A percentile compares a stretch with the other conserved stretches of the same genome.
phyloP scores from a whole-genome alignment of 2,329 filamentous ascomycete genomes.

The Colletotrichum sp. region DNA sequence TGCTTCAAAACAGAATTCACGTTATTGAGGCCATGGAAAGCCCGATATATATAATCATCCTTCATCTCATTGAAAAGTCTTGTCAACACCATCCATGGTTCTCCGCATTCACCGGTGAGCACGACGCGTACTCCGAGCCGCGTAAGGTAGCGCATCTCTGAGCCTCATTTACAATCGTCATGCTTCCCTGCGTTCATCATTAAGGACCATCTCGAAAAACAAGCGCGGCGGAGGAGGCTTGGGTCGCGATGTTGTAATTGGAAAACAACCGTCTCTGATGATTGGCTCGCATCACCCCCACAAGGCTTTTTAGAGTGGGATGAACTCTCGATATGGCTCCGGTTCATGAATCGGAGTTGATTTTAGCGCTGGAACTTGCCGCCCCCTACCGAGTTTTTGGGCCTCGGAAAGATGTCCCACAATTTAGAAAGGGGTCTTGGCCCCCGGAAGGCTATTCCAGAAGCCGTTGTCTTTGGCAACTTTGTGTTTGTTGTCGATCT shows the following conservation, averaged over 20 bases:
- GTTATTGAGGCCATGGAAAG: background rate
- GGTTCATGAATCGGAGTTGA: background rate
- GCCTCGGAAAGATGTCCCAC: background rate
- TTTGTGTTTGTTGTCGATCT: background rate
- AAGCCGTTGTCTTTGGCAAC: background rate
- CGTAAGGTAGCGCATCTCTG: background rate
- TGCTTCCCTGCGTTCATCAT: background rate
- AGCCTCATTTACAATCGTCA: background rate
- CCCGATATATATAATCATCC: background rate
- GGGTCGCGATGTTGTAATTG: background rate
- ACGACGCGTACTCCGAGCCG: background rate
- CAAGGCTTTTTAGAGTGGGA: background rate
- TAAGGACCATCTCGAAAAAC: background rate
- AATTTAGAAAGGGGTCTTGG: background rate
- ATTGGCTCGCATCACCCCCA: conserved; percentile 2
- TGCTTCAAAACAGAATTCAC: background rate
- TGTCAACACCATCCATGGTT: background rate
- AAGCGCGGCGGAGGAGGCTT: background rate
- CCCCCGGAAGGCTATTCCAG: background rate
- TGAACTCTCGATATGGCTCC: background rate
- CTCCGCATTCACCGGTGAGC: background rate
- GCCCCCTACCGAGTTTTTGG: background rate
- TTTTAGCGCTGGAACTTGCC: background rate
- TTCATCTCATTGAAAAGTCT: background rate
- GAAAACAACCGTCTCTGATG: background rate